Conservation (phyloP, 305 asterid genomes). For the Fraxinus dipetala region DNA sequence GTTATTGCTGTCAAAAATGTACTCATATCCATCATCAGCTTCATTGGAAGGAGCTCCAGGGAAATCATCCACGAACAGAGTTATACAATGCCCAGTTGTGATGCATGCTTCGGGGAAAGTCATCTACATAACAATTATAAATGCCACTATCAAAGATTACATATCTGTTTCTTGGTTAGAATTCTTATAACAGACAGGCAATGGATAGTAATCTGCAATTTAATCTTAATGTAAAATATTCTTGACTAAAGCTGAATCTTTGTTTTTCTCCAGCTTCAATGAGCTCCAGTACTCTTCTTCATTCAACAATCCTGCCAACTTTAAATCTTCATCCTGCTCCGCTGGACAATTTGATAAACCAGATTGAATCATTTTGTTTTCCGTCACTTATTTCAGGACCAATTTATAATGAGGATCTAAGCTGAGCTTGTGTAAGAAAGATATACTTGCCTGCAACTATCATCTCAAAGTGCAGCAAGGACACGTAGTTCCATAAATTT, state of each 20-base stretch:
- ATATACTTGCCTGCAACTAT: slow-evolving; percentile 35
- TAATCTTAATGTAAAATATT: slow-evolving; percentile 79
- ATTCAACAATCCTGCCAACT: slow-evolving; percentile 70
- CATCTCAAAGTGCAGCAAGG: slow-evolving; percentile 67
- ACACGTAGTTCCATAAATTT: slow-evolving; percentile 55
- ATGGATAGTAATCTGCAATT: slow-evolving; percentile 89
- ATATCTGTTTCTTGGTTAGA: slow-evolving; percentile 73
- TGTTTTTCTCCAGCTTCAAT: slow-evolving; percentile 63
- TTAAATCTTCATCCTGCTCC: slow-evolving; percentile 64
- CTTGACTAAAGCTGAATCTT: slow-evolving; percentile 45
- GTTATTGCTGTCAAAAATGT: slow-evolving; percentile 39
- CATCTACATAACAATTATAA: slow-evolving; percentile 51
- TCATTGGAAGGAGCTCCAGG: slow-evolving; percentile 86
- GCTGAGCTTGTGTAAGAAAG: slow-evolving; percentile 37
- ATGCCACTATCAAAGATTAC: slow-evolving; percentile 64
- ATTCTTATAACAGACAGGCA: slow-evolving; percentile 78
- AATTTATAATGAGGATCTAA: slow-evolving; percentile 37
- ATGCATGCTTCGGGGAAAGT: slow-evolving; percentile 67
- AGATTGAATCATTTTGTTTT: slow-evolving; percentile 26
- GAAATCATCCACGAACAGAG: slow-evolving; percentile 82
- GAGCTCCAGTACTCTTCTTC: slow-evolving; percentile 81
- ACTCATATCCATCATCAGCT: slow-evolving; percentile 93
- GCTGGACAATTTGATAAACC: slow-evolving; percentile 18
- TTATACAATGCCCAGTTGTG: slow-evolving; percentile 92
- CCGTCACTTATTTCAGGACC: slow-evolving; percentile 42